A percentile compares a stretch with the other conserved stretches of the same genome.
Conservation (phyloP, 768 basidiomycete species). For the Candolleomyces eurysporus region DNA sequence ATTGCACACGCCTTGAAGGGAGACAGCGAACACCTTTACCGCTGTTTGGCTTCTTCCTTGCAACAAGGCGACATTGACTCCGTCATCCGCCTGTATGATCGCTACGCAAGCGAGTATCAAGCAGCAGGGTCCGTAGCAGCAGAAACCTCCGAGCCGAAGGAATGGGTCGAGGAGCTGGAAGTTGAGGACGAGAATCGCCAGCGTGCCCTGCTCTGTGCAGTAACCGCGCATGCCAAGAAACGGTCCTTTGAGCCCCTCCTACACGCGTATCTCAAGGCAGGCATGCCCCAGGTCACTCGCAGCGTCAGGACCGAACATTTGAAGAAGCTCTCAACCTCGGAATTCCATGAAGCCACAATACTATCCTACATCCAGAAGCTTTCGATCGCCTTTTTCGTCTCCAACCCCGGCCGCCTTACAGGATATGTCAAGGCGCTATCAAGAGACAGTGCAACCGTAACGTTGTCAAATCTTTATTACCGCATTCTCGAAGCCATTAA, state of each 20-base stretch:
- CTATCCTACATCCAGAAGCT: constrained; percentile 46
- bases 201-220: constrained; percentile 41
- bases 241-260: constrained; percentile 60
- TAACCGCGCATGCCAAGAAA: constrained; percentile 60
- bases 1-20: not conserved
- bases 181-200: constrained; percentile 17
- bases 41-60: not conserved
- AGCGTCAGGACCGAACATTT: not conserved
- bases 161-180: constrained; percentile 11
- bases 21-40: not conserved
- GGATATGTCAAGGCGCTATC: constrained; percentile 50
- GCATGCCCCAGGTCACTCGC: constrained; percentile 27
- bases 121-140: not conserved
- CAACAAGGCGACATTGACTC: constrained; percentile 35
- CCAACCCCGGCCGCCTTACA: constrained; percentile 46
- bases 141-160: not conserved
- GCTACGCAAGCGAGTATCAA: not conserved
- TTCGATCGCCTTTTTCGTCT: constrained; percentile 49
- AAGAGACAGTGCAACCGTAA: constrained; percentile 22
- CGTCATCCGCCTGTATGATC: constrained; percentile 44
- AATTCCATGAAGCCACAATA: constrained; percentile 39
- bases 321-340: constrained; percentile 25
- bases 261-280: constrained; percentile 35
- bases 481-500: constrained; percentile 49
- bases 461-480: constrained; percentile 49